A percentile compares a stretch with the other conserved stretches of the same genome.
Conservation (phyloP, 1,139 yeast species). For the Zygosaccharomyces sapae region DNA sequence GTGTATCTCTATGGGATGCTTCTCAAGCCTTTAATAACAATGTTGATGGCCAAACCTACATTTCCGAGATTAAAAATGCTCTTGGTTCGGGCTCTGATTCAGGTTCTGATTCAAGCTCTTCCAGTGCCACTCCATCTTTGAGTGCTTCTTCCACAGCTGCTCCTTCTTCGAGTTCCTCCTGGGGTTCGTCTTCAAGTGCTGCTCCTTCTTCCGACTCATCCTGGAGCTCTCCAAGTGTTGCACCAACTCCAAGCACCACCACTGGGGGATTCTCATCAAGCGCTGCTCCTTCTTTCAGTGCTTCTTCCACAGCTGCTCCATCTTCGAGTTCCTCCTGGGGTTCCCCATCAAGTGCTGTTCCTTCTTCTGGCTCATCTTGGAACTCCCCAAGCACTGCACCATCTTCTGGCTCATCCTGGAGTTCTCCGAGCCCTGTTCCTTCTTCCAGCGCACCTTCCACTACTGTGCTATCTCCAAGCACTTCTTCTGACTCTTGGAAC, state of each 20-base stretch:
- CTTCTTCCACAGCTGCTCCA: slow-evolving; percentile 3
- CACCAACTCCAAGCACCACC: slow-evolving; percentile 14
- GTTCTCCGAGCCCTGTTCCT: too few relatives aligned
- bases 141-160: slow-evolving; percentile 28
- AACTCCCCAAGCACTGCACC: too few relatives aligned
- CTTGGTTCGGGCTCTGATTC: slow-evolving; percentile 20
- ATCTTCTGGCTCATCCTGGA: too few relatives aligned
- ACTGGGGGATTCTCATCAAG: slow-evolving; percentile 15
- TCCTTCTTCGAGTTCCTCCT: slow-evolving; percentile 15
- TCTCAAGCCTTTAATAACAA: slow-evolving; percentile 66
- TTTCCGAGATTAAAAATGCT: slow-evolving; percentile 34
- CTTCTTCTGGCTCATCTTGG: slow-evolving; percentile 3
- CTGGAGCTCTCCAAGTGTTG: background rate
- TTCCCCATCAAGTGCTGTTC: slow-evolving; percentile 8
- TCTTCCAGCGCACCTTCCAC: too few relatives aligned
- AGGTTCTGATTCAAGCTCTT: background rate
- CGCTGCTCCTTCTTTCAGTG: slow-evolving; percentile 2
- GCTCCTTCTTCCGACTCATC: slow-evolving; percentile 4
- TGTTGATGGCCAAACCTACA: slow-evolving; percentile 40
- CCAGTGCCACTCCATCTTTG: slow-evolving; percentile 25
- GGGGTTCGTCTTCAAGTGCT: slow-evolving; percentile 11
- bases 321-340: slow-evolving; percentile 9
- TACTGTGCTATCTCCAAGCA: too few relatives aligned
- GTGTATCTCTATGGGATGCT: slow-evolving; percentile 90
- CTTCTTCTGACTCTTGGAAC: too few relatives aligned